A percentile compares a stretch with the other conserved stretches of the same genome.
Conservation (phyloP, 1,284 basidiomycete genomes). For the Rhodotorula sp. region DNA sequence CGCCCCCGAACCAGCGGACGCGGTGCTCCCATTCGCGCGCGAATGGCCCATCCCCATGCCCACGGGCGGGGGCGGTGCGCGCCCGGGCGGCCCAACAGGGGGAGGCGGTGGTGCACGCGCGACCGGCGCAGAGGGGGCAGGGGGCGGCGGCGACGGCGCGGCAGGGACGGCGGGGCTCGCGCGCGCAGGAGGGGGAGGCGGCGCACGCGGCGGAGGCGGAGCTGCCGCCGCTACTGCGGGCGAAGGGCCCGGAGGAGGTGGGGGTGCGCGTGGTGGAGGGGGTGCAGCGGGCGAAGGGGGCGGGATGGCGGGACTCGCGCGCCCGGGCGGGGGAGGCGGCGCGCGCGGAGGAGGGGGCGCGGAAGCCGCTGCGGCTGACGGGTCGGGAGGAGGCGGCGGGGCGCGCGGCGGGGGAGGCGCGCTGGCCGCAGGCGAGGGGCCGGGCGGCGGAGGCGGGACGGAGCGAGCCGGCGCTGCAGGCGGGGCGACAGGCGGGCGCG, state of each 20-base stretch:
- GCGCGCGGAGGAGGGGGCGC: slow-evolving; percentile 1
- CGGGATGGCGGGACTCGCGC: not conserved
- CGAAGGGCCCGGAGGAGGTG: not conserved
- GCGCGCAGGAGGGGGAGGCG: slow-evolving; percentile 3
- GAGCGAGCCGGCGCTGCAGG: not conserved
- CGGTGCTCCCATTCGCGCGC: not conserved
- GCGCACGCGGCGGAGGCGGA: not conserved
- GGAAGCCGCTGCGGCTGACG: not conserved
- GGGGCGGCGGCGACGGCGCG: not conserved
- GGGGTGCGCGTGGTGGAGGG: not conserved
- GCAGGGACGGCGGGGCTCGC: slow-evolving; percentile 5
- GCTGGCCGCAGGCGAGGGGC: not conserved
- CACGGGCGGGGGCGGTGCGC: slow-evolving; percentile 17
- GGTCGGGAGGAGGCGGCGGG: not conserved
- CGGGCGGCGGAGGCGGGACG: not conserved
- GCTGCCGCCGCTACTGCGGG: not conserved
- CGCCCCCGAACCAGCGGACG: not conserved
- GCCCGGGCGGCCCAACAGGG: not conserved
- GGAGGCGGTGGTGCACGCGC: not conserved
- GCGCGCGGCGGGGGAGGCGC: not conserved
- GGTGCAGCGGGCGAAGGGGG: not conserved
- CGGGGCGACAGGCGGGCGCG: not conserved
- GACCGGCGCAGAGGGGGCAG: not conserved
- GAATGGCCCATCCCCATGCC: not conserved
- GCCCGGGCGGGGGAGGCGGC: slow-evolving; percentile 7